Evolutionary conservation across 495 filamentous ascomycete species (phyloP), one percentile per base, ranked within the genome.

Genomic region (Xylaria flabelliformis): DNA sequence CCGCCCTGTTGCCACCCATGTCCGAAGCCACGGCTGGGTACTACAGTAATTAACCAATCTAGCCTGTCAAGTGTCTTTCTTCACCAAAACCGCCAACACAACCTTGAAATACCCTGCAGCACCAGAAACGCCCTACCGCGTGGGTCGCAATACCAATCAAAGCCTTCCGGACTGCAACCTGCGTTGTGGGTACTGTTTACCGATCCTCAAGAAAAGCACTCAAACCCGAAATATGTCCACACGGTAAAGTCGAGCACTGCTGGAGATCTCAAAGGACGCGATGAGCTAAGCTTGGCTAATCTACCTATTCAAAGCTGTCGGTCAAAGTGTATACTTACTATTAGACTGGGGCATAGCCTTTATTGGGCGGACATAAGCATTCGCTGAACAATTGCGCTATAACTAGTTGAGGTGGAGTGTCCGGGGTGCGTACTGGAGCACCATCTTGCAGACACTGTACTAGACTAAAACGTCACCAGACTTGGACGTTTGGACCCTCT

Each of bases 101-200:
- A 58, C 32, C 67, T 41, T 67, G 73, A 73, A 74, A 73, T 75
- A 77, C 67, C 76, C 76, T 77, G 76, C 76, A 78, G 76, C 71
- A 55, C 70, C 50, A 74, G 69, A 72, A 74, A 77, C 70, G 71
- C 73, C 67, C 71, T 78, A 76, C 71, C 71, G 75, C 74, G 73
- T 75, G 76, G 74, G 66, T 76, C 71, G 73, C 65, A 74, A 74
- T 59, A 58, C 59, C 39, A 34, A 53, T 55, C 53, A 71, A 32
- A 44, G 46, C 61, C 69, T 64, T 64, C 24, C 44, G 51, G 51
- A 59, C 66, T 58, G 53, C 24, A 36, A 48, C 67, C 10, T 58
- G 36, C 39, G 32, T 29, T 21, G 34, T 42, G 39, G 34, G 67
- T 41, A 46, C 24, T 46, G 53, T 69, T 24, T 34, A 61, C 65